phyloP scores from a whole-genome alignment of 768 basidiomycete species.

The Panaeolus cyanescens region DNA sequence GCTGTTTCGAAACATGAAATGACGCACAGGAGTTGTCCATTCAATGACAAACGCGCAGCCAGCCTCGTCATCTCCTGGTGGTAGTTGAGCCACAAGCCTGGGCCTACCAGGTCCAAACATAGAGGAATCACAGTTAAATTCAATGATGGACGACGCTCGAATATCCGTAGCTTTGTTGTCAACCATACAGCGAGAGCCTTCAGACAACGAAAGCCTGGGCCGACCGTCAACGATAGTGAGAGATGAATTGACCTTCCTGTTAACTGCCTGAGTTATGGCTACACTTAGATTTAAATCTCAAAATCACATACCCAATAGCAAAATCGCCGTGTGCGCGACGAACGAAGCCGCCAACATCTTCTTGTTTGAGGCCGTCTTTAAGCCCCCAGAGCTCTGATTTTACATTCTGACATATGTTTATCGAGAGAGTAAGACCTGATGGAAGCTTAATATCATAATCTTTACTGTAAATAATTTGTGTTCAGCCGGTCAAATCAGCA shows the following conservation, averaged over 20 bases:
- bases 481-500: constrained; percentile 7
- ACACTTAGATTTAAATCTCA: background rate
- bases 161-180: constrained; percentile 34
- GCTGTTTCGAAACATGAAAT: background rate
- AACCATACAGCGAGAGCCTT: constrained; percentile 67
- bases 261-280: background rate
- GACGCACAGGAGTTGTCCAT: constrained; percentile 77
- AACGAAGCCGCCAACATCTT: constrained; percentile 64
- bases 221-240: constrained; percentile 52
- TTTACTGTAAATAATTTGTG: constrained; percentile 43
- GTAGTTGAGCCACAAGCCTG: constrained; percentile 66
- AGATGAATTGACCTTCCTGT: constrained; percentile 65
- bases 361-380: constrained; percentile 50
- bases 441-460: constrained; percentile 61
- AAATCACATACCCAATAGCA: constrained; percentile 61
- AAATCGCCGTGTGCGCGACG: constrained; percentile 67
- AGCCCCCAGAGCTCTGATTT: constrained; percentile 59
- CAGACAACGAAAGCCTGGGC: constrained; percentile 56
- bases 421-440: constrained; percentile 44
- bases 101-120: constrained; percentile 58
- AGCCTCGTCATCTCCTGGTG: constrained; percentile 57
- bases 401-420: constrained; percentile 68
- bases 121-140: constrained; percentile 76
- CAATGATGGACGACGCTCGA: constrained; percentile 65
- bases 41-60: constrained; percentile 84